Conservation (phyloP, 2,329 filamentous ascomycete species). For the Cladobotryum mycophilum region DNA sequence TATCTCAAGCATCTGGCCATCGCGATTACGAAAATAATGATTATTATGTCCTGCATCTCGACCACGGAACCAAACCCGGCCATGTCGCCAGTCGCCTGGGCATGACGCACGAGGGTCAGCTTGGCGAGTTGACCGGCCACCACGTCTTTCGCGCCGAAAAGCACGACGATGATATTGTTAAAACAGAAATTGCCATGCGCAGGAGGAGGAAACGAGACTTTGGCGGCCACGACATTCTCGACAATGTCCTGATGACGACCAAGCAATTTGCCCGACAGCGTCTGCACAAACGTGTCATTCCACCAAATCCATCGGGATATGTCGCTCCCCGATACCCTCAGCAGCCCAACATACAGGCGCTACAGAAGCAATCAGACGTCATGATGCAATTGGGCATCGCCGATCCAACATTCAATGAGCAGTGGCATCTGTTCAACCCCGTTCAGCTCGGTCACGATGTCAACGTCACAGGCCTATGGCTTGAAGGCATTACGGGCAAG, state of each 20-base stretch:
- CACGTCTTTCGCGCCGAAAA: slow-evolving; percentile 77
- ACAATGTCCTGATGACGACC: slow-evolving; percentile 69
- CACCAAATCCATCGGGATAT: slow-evolving; percentile 29
- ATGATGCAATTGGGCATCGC: slow-evolving; percentile 64
- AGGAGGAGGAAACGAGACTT: slow-evolving; percentile 57
- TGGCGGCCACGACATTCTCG: slow-evolving; percentile 53
- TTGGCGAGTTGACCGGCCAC: slow-evolving; percentile 73
- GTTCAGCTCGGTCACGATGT: slow-evolving; percentile 80
- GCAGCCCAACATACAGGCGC: slow-evolving; percentile 33
- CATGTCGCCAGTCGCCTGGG: slow-evolving; percentile 68
- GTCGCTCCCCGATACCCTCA: slow-evolving; percentile 14
- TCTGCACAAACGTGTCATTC: slow-evolving; percentile 47
- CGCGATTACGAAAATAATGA: slow-evolving; percentile 77
- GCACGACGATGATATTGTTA: slow-evolving; percentile 53
- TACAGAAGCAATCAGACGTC: slow-evolving; percentile 54
- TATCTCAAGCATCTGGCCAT: slow-evolving; percentile 44
- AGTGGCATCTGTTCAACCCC: slow-evolving; percentile 93
- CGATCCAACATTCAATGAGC: slow-evolving; percentile 87
- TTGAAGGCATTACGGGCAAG: slow-evolving; percentile 82
- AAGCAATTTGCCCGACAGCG: slow-evolving; percentile 57
- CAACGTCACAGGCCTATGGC: slow-evolving; percentile 92
- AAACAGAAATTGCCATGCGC: slow-evolving; percentile 45
- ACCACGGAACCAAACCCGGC: slow-evolving; percentile 56
- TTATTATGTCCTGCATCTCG: slow-evolving; percentile 88
- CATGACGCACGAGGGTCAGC: slow-evolving; percentile 70